Percentiles rank a stretch among this genome's conserved stretches.
These are phyloP conservation scores for Torulaspora pretoriensis DNA, from an alignment of 1,139 yeast genomes.

Conservation along the genomic window DNA sequence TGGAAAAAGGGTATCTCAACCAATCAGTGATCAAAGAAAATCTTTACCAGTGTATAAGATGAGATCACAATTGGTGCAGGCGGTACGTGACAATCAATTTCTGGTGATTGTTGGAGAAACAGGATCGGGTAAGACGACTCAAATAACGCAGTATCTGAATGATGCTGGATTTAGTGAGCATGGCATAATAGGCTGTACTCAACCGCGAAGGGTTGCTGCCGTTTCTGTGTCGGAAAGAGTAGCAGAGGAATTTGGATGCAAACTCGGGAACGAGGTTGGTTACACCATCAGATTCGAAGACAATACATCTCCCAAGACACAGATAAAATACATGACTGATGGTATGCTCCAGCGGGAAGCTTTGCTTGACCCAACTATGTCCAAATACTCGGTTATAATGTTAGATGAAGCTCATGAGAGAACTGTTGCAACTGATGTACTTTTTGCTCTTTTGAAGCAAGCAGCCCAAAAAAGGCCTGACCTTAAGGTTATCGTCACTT, in stretches of 20 bases:
- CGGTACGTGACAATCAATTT: constrained; percentile 64
- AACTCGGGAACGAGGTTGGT: constrained; percentile 78
- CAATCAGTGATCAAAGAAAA: constrained; percentile 61
- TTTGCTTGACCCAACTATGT: constrained; percentile 66
- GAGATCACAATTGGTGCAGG: constrained; percentile 57
- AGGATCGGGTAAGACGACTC: constrained; percentile 97
- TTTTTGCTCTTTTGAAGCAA: constrained; percentile 76
- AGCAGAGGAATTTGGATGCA: constrained; percentile 74
- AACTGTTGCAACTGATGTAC: constrained; percentile 87
- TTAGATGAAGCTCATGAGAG: constrained; percentile 96
- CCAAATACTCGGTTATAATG: constrained; percentile 76
- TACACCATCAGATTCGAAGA: constrained; percentile 87
- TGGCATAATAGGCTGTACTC: constrained; percentile 81
- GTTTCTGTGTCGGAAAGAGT: constrained; percentile 90
- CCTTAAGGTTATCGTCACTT: constrained; percentile 74
- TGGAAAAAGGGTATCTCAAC: constrained; percentile 50
- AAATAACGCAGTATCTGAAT: constrained; percentile 80
- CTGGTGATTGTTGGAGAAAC: constrained; percentile 93
- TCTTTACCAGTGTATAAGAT: constrained; percentile 75
- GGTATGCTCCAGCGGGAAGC: constrained; percentile 92
- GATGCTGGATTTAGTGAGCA: constrained; percentile 70
- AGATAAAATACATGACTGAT: constrained; percentile 84
- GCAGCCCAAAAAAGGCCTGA: constrained; percentile 70
- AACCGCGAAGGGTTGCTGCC: constrained; percentile 95
- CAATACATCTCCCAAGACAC: constrained; percentile 56